Conservation (phyloP, 805 yeast species). For the Kluyveromyces nonfermentans region DNA sequence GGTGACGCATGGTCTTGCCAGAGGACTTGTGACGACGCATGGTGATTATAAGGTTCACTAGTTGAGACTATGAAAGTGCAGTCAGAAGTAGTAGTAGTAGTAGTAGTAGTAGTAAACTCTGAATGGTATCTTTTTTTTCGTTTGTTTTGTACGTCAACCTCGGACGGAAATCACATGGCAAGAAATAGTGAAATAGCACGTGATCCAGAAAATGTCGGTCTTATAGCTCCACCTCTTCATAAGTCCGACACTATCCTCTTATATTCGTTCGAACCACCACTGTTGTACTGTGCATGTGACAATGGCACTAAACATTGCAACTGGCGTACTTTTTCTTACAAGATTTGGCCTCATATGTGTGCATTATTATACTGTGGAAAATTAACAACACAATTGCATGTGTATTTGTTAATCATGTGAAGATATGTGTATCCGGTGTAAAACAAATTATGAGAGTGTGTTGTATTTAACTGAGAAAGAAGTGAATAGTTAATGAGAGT, state of each 20-base stretch:
- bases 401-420: not conserved
- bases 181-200: not conserved
- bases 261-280: no score
- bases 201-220: not conserved
- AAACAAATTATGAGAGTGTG: not conserved
- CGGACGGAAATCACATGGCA: no score
- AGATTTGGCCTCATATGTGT: no score
- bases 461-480: not conserved
- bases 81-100: no score
- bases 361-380: not conserved
- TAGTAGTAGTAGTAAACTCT: no score
- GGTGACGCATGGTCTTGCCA: not conserved
- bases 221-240: not conserved
- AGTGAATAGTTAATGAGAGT: no score
- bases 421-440: not conserved
- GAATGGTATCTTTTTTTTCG: no score
- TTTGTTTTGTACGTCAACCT: no score
- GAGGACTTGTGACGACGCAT: not conserved
- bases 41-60: no score
- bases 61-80: no score
- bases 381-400: not conserved
- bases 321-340: no score
- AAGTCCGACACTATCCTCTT: not conserved
- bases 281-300: not conserved
- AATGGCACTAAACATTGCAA: not conserved